Percentiles rank a stretch among this genome's conserved stretches.
These are phyloP conservation scores for Brassica incana DNA, from an alignment of 345 rosid species.

Conservation along the genomic window DNA sequence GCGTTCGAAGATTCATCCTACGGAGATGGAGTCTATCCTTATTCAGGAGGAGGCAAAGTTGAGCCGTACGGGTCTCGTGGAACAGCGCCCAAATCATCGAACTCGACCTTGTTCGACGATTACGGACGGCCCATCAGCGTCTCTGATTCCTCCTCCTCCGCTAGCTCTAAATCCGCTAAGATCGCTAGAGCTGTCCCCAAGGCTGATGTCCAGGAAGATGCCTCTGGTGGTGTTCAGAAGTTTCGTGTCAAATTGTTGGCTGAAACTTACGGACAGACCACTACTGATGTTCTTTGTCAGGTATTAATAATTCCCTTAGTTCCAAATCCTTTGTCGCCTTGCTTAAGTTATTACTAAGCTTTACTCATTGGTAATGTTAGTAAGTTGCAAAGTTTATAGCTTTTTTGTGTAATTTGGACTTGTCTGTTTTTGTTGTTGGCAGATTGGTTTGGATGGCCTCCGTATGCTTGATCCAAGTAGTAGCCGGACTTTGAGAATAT, in stretches of 20 bases:
- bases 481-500: conserved; percentile 83
- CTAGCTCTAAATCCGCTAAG: conserved; percentile 53
- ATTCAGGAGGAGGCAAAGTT: conserved; percentile 74
- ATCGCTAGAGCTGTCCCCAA: conserved; percentile 91
- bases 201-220: conserved; percentile 80
- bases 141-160: conserved; percentile 48
- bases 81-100: conserved; percentile 75
- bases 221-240: conserved; percentile 84
- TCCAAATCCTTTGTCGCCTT: neutral
- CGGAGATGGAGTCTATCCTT: conserved; percentile 86
- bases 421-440: conserved; percentile 28
- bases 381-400: neutral
- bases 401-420: neutral
- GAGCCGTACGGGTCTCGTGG: conserved; percentile 98
- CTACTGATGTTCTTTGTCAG: conserved; percentile 95
- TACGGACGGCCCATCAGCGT: conserved; percentile 78
- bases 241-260: conserved; percentile 89
- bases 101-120: conserved; percentile 79
- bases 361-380: neutral
- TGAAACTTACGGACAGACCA: conserved; percentile 80
- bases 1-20: conserved; percentile 53
- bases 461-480: conserved; percentile 95
- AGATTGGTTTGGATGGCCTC: conserved; percentile 98
- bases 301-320: conserved; percentile 33
- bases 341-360: neutral